phyloP scores from a whole-genome alignment of 257 asterid genomes.

The Avicennia marina region DNA sequence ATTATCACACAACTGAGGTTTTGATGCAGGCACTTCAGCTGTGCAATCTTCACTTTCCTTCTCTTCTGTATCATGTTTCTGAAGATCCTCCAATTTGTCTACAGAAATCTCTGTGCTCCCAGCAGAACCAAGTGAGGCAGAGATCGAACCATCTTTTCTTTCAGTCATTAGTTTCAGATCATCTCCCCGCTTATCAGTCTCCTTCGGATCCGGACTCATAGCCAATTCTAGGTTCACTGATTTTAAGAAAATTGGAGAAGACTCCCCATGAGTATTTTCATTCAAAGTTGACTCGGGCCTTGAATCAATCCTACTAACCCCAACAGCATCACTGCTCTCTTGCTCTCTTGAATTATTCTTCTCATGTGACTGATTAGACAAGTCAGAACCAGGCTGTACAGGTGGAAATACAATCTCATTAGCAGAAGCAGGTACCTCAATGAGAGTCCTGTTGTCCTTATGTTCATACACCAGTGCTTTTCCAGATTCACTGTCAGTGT shows the following conservation, averaged over 20 bases:
- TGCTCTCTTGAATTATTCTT: conserved; percentile 13
- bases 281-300: conserved; percentile 17
- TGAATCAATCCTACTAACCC: conserved; percentile 12
- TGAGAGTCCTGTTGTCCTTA: conserved; percentile 11
- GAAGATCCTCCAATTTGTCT: conserved; percentile 12
- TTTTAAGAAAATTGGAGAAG: conserved; percentile 3
- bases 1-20: conserved; percentile 3
- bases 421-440: conserved; percentile 16
- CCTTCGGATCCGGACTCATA: conserved; percentile 2
- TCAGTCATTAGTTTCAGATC: neutral
- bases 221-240: conserved; percentile 10
- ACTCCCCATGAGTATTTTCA: conserved; percentile 12
- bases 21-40: conserved; percentile 1
- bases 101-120: conserved; percentile 4
- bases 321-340: conserved; percentile 11
- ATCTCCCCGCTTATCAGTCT: neutral
- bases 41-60: conserved; percentile 10
- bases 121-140: conserved; percentile 5
- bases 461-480: conserved; percentile 16
- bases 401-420: conserved; percentile 2
- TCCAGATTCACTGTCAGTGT: conserved; percentile 25
- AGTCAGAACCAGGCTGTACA: conserved; percentile 9
- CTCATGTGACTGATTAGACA: conserved; percentile 9
- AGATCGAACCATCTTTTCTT: conserved; percentile 6
- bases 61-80: neutral